Conservation (phyloP, 2,329 filamentous ascomycete genomes). For the Trichoderma lentiforme region DNA sequence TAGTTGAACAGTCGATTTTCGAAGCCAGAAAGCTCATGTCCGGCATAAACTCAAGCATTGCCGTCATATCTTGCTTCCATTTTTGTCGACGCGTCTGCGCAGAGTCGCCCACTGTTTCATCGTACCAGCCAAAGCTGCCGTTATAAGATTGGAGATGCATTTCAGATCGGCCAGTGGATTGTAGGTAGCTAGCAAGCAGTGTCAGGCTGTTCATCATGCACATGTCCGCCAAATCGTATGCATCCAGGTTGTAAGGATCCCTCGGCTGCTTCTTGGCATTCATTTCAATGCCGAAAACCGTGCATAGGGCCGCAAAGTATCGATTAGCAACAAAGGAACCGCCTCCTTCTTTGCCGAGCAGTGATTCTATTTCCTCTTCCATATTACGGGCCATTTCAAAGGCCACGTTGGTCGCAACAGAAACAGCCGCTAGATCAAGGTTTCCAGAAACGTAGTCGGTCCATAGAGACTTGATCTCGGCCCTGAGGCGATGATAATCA, state of each 20-base stretch:
- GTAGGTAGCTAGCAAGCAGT: not conserved
- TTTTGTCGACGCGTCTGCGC: not conserved
- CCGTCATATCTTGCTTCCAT: not conserved
- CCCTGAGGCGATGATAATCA: not conserved
- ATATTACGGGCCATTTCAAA: not conserved
- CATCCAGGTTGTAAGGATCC: not conserved
- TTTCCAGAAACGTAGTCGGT: not conserved
- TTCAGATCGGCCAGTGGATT: not conserved
- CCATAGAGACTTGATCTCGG: not conserved
- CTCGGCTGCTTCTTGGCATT: not conserved
- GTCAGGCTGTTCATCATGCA: not conserved
- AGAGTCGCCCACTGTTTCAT: not conserved
- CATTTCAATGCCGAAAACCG: not conserved
- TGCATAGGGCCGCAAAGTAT: not conserved
- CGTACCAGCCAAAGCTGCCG: not conserved
- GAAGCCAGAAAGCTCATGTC: not conserved
- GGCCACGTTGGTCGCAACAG: not conserved
- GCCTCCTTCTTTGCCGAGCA: not conserved
- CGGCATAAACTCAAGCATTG: not conserved
- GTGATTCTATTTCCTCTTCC: not conserved
- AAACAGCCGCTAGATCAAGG: not conserved
- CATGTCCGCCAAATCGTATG: not conserved
- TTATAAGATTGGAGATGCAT: not conserved
- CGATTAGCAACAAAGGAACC: not conserved
- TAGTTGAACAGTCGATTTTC: not conserved